Evolutionary conservation across 208 protist species (phyloP), one percentile per base, ranked within the genome.

Genomic region (Leishmania lainsoni): DNA sequence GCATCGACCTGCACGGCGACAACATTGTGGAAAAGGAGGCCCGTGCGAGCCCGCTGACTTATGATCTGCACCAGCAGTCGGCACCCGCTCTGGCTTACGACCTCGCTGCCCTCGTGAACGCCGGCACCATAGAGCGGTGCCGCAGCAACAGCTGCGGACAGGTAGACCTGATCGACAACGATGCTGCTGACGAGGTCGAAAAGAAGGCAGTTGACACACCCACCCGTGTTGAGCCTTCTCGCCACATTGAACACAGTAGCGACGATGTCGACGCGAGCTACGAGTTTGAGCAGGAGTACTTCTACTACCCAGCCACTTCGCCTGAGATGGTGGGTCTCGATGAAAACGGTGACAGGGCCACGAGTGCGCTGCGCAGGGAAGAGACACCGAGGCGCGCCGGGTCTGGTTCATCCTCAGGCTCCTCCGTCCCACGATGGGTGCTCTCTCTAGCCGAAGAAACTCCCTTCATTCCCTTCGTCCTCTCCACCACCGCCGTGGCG

Each of bases 101-200:
- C 66, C 58, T 86, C 22, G 26, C 59, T 17, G 82, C 78, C 54
- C 74, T 86, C 35, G 82, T 86, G 51, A 81, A 80, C 66, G 82
- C 82, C 42, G 69, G 45, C 29, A 70, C 73, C 14, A 78, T 86
- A 29, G 72, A 52, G 16, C 78, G 77, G 42, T 86, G 82, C 58
- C 82, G 52, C 56, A 86, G 82, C 52, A 74, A 86, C 78, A 86
- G 82, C 73, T 63, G 51, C 48, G 82, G 82, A 5, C 77, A 76
- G 17, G 66, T 86, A 17, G 22, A 78, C 32, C 54, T 86, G 20
- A 70, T 79, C 4, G 76, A 79, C 61, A 48, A 52, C 39, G 39
- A 59, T 29, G 49, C 61, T 29, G 4, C 73, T n/a, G 29, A 54
- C 12, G 51, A 5, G 5, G 26, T n/a, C 22, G 66, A n/a, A 3